Conservation (phyloP, 495 filamentous ascomycete species). For the Aspergillus egyptiacus region DNA sequence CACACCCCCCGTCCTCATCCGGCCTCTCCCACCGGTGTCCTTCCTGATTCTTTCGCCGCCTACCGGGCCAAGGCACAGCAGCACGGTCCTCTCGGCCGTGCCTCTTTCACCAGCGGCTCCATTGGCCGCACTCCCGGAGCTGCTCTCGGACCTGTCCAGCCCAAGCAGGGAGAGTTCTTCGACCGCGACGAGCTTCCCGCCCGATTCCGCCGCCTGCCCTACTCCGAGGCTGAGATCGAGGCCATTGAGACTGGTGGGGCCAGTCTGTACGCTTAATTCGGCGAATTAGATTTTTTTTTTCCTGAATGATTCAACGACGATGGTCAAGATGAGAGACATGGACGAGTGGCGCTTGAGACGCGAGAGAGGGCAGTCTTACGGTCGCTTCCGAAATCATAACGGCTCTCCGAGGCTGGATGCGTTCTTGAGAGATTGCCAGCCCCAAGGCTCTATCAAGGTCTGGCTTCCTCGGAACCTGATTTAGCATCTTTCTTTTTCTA, state of each 20-base stretch:
- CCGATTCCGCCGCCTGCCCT: conserved; percentile 69
- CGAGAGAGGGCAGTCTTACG: neutral
- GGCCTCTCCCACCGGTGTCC: conserved; percentile 53
- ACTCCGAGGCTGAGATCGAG: conserved; percentile 82
- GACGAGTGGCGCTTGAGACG: conserved; percentile 9
- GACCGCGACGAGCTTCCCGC: conserved; percentile 82
- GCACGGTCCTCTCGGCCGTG: conserved; percentile 70
- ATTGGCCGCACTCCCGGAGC: conserved; percentile 62
- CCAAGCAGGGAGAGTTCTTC: conserved; percentile 71
- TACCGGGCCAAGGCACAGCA: conserved; percentile 92
- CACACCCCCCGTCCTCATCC: conserved; percentile 61
- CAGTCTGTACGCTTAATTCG: conserved; percentile 49
- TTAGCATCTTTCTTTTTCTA: conserved; percentile 14
- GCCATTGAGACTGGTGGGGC: conserved; percentile 91
- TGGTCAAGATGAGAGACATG: conserved; percentile 13
- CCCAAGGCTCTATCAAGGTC: conserved; percentile 1
- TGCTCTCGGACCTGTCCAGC: conserved; percentile 62
- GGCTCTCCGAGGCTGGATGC: neutral
- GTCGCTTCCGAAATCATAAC: neutral
- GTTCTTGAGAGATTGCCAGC: conserved; percentile 1
- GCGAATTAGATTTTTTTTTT: neutral
- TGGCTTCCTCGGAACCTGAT: conserved; percentile 4
- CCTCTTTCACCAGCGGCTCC: conserved; percentile 38
- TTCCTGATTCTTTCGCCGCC: conserved; percentile 74
- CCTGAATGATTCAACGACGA: conserved; percentile 19